These are phyloP conservation scores for Bruguiera sexangula DNA, from an alignment of 345 rosid genomes.

Conservation along the genomic window DNA sequence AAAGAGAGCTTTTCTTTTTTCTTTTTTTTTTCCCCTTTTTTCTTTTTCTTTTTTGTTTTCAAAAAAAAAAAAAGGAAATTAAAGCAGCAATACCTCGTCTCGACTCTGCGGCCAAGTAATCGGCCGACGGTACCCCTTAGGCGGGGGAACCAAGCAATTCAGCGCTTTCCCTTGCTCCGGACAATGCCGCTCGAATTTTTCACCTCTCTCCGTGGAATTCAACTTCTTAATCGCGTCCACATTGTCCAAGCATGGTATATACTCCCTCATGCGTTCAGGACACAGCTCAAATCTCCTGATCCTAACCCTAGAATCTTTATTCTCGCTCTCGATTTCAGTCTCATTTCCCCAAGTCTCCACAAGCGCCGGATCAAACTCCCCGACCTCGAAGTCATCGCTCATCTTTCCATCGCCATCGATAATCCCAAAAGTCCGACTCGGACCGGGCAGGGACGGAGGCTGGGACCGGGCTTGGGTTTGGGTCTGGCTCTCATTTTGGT, in stretches of 20 bases:
- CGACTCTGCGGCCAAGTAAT: slow-evolving; percentile 96
- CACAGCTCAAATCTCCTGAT: slow-evolving; percentile 50
- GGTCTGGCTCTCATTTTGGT: neutral
- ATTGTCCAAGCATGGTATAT: slow-evolving; percentile 89
- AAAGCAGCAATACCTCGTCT: slow-evolving; percentile 56
- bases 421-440: slow-evolving; percentile 58
- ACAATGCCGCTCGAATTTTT: slow-evolving; percentile 80
- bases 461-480: slow-evolving; percentile 8
- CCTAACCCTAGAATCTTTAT: slow-evolving; percentile 24
- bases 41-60: neutral
- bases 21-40: neutral
- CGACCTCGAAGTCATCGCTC: slow-evolving; percentile 74
- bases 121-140: slow-evolving; percentile 62
- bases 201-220: slow-evolving; percentile 75
- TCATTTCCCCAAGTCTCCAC: slow-evolving; percentile 51
- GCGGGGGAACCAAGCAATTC: slow-evolving; percentile 80
- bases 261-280: slow-evolving; percentile 58
- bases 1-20: too few relatives aligned
- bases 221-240: slow-evolving; percentile 57
- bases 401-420: slow-evolving; percentile 76
- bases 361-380: slow-evolving; percentile 65
- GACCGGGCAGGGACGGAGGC: slow-evolving; percentile 35
- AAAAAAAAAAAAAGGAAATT: slow-evolving; percentile 1
- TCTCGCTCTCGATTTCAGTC: slow-evolving; percentile 20
- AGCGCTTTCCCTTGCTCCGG: slow-evolving; percentile 56